Evolutionary conservation across 2,329 filamentous ascomycete species (phyloP).

Genomic region (Aspergillus puulaauensis): DNA sequence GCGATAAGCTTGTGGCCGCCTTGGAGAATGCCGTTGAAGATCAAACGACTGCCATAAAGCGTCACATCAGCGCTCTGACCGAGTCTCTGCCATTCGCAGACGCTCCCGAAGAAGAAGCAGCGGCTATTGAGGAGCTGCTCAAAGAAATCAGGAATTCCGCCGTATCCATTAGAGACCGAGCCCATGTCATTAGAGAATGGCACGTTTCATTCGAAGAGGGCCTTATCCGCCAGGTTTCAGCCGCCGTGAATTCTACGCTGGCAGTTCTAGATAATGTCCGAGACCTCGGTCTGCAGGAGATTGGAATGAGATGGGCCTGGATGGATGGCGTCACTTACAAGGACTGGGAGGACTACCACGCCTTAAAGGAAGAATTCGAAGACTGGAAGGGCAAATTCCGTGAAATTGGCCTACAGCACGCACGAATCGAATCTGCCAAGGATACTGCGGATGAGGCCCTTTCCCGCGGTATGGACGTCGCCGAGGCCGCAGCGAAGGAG

Average conservation of each 20-base stretch:
- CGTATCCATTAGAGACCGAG: slow-evolving; percentile 70
- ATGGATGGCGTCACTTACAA: slow-evolving; percentile 95
- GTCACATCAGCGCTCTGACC: slow-evolving; percentile 60
- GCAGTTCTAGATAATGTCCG: slow-evolving; percentile 79
- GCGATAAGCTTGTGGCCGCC: slow-evolving; percentile 57
- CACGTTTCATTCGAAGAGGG: slow-evolving; percentile 69
- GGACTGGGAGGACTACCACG: slow-evolving; percentile 94
- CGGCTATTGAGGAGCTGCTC: slow-evolving; percentile 53
- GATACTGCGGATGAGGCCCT: slow-evolving; percentile 69
- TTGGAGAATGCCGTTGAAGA: slow-evolving; percentile 67
- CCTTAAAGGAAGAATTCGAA: slow-evolving; percentile 76
- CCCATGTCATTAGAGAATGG: slow-evolving; percentile 76
- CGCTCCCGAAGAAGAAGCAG: slow-evolving; percentile 51
- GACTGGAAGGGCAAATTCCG: slow-evolving; percentile 84
- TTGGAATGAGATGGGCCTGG: slow-evolving; percentile 92
- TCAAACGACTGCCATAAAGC: slow-evolving; percentile 66
- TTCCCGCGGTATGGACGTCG: slow-evolving; percentile 75
- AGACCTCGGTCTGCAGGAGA: slow-evolving; percentile 82
- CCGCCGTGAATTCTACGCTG: slow-evolving; percentile 76
- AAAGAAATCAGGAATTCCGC: slow-evolving; percentile 66
- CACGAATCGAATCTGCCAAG: slow-evolving; percentile 67
- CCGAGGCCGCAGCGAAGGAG: slow-evolving; percentile 76
- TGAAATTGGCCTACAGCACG: slow-evolving; percentile 70
- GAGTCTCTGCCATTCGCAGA: slow-evolving; percentile 59
- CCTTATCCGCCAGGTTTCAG: slow-evolving; percentile 66